Percentiles rank a stretch among this genome's conserved stretches.
These are phyloP conservation scores for Apiotrichum akiyoshidainum DNA, from an alignment of 1,284 basidiomycete genomes.

Conservation along the genomic window DNA sequence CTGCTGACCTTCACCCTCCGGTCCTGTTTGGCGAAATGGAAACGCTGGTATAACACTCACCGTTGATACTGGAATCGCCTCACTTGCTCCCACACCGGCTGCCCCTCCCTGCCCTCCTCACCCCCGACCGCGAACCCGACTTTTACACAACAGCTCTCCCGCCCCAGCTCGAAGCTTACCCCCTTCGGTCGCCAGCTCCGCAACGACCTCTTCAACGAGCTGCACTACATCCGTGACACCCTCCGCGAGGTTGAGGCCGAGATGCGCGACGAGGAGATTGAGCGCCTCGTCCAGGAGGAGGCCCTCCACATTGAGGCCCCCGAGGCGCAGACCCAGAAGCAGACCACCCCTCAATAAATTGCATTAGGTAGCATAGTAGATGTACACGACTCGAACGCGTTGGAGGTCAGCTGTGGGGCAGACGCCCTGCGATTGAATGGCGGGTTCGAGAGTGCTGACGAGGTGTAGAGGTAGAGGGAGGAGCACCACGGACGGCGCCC, in stretches of 20 bases:
- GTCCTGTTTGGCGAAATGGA: no score
- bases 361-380: not conserved
- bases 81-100: not conserved
- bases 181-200: slow-evolving; percentile 43
- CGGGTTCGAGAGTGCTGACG: no score
- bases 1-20: not conserved
- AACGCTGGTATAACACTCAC: no score
- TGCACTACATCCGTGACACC: slow-evolving; percentile 26
- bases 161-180: slow-evolving; percentile 41
- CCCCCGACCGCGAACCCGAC: not conserved
- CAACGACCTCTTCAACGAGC: slow-evolving; percentile 38
- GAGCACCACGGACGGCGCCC: no score
- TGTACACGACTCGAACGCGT: slow-evolving; percentile 4
- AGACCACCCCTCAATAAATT: not conserved
- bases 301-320: not conserved
- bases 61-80: not conserved
- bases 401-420: no score
- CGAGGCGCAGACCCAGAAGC: not conserved
- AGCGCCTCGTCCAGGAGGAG: not conserved
- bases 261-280: not conserved
- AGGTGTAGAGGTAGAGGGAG: no score
- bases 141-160: slow-evolving; percentile 33
- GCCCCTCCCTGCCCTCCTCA: no score
- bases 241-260: slow-evolving; percentile 1
- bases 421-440: no score